Evolutionary conservation across 345 rosid species (phyloP), one percentile per base, ranked within the genome.

Genomic region (Capsella bursapastoris): DNA sequence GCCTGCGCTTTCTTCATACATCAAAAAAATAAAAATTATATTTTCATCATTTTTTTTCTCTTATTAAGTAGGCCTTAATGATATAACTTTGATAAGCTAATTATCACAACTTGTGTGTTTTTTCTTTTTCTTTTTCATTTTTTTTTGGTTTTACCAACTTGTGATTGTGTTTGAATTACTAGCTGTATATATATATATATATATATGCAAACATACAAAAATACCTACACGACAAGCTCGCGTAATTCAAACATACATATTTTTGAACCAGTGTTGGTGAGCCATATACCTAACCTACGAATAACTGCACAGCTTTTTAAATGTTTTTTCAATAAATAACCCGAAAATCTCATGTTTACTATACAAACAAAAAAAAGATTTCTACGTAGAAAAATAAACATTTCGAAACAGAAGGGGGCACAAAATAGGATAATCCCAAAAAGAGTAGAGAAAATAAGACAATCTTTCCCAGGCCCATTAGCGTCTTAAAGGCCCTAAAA

Each of bases 391-490:
- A 22, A 22, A 22, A 22, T 22, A 22, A 22, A 22, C 25, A 22
- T 22, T 22, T 22, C 25, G 25, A 22, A 22, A 45, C 25, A 31
- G 70, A 43, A 62, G 29, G 53, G 52, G 48, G 28, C 64, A 59
- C 28, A 71, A 48, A 22, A 48, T 22, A 31, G 63, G 25, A 66
- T 50, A 44, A 25, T 51, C 22, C 40, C 32, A 68, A 57, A 66
- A 15, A 11, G 10, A 0, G 8, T 13, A 37, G 10, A 57, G 18
- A 65, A 44, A 45, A 51, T 29, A 32, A 51, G 57, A 68, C 51
- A 62, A 35, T 25, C 12, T 41, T 6, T 8, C 3, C 35, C 0
- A 55, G 68, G 80, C 75, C 80, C 72, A 71, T 57, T 77, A 64
- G 11, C 37, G 37, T 34, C 16, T 31, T 18, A n/a, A 53, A 48